Conservation (phyloP, 768 basidiomycete genomes). For the Amanita pallidorosea region DNA sequence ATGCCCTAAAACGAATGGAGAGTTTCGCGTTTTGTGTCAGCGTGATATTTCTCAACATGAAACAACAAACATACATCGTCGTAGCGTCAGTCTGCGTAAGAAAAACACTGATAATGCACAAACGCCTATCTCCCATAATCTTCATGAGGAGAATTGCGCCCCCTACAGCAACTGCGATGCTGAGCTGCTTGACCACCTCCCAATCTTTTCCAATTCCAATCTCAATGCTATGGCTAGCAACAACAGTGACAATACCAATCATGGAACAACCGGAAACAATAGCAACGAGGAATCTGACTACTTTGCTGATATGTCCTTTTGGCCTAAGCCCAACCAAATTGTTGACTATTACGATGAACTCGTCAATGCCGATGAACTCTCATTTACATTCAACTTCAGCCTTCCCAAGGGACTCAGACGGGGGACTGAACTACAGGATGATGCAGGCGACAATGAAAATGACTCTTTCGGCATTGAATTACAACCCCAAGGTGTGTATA, state of each 20-base stretch:
- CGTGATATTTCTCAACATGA: background rate
- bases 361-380: background rate
- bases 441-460: background rate
- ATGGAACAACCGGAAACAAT: background rate
- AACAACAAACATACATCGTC: background rate
- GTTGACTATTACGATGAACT: background rate
- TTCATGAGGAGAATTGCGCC: background rate
- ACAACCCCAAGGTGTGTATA: background rate
- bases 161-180: background rate
- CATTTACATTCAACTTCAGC: background rate
- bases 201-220: background rate
- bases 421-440: background rate
- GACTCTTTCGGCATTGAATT: background rate
- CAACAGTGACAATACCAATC: background rate
- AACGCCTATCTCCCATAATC: background rate
- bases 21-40: background rate
- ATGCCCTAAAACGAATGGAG: background rate
- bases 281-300: too few relatives aligned
- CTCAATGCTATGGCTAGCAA: background rate
- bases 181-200: background rate
- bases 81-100: background rate
- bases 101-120: background rate
- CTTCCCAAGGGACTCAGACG: background rate
- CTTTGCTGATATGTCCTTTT: slow-evolving; percentile 1
- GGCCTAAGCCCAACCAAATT: background rate